phyloP scores from a whole-genome alignment of 164 flowering plant genomes.

The Liriodendron chinense region DNA sequence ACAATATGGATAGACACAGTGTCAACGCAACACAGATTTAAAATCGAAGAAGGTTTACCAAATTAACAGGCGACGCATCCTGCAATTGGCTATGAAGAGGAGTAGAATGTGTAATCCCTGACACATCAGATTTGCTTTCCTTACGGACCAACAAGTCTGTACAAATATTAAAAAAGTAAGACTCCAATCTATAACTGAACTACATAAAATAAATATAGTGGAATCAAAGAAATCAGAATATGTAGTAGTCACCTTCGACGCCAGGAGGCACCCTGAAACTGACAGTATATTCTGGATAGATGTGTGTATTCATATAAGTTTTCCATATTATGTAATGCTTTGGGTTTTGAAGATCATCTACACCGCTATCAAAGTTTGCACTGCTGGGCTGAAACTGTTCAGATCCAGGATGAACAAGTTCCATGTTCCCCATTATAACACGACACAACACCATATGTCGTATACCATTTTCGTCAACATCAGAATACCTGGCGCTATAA shows the following conservation, averaged over 20 bases:
- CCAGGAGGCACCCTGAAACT: conserved; percentile 65
- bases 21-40: neutral
- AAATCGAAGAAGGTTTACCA: conserved; percentile 26
- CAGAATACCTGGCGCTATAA: conserved; percentile 63
- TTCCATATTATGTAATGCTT: conserved; percentile 65
- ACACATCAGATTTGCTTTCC: conserved; percentile 34
- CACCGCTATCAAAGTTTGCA: conserved; percentile 79
- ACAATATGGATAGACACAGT: neutral
- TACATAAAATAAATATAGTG: neutral
- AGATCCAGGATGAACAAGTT: conserved; percentile 58
- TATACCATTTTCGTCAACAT: conserved; percentile 93
- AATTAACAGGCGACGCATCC: conserved; percentile 26
- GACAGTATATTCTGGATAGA: conserved; percentile 79
- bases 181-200: conserved; percentile 15
- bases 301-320: conserved; percentile 73
- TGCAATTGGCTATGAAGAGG: conserved; percentile 24
- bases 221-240: neutral
- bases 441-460: conserved; percentile 78
- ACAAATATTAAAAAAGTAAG: conserved; percentile 17
- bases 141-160: conserved; percentile 35
- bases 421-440: conserved; percentile 93
- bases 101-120: conserved; percentile 37
- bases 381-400: conserved; percentile 68
- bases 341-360: conserved; percentile 69
- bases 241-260: conserved; percentile 55